Base-by-base conservation (phyloP, 1,139 yeast species). In the Magnusiomyces suaveolens region DNA sequence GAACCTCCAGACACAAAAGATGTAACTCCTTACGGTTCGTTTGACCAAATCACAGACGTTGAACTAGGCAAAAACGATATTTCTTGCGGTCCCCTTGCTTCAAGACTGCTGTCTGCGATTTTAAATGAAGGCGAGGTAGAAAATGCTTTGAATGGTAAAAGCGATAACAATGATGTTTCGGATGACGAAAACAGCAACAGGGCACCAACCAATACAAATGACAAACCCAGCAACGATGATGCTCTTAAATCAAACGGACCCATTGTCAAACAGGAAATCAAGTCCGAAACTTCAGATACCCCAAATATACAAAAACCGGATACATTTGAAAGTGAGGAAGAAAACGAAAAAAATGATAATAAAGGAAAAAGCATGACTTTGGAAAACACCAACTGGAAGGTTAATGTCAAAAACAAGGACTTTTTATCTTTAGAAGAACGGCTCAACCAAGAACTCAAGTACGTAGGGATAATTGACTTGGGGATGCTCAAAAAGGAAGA, bases 61-160 rank as follows among this genome's bases (percentile, higher is more conserved):
- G 70, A 72, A 1, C 69, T 90, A 54, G 94, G 85, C 59, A 75
- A 83, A 0, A 94, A 85, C 58, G 82, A 80, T 24, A 23, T 47
- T 20, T 84, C 95, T 0, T 86, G 96, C 67, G 99, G 99, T 0
- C 98, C 99, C 0, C 74, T 92, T 46, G 86, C 95, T 0, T 83
- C 92, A 33, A 77, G 99, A 57, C 74, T 94, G 50, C 69, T 94
- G 52, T 81, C 96, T 3, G 97, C 97, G 0, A 75, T 92, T 25
- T 67, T 86, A 57, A 78, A 79, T 59, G 80, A 79, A 46, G 80
- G 75, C 56, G 74, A 69, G 1, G 64, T 44, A 25, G 62, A 53
- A 47, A 97, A 97, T 0, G 75, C 92, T n/a, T n/a, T n/a, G n/a
- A n/a, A n/a, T n/a, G n/a, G n/a, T 25, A 64, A 3, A 2, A 61